phyloP scores from a whole-genome alignment of 495 filamentous ascomycete species.

The Xylona heveae region DNA sequence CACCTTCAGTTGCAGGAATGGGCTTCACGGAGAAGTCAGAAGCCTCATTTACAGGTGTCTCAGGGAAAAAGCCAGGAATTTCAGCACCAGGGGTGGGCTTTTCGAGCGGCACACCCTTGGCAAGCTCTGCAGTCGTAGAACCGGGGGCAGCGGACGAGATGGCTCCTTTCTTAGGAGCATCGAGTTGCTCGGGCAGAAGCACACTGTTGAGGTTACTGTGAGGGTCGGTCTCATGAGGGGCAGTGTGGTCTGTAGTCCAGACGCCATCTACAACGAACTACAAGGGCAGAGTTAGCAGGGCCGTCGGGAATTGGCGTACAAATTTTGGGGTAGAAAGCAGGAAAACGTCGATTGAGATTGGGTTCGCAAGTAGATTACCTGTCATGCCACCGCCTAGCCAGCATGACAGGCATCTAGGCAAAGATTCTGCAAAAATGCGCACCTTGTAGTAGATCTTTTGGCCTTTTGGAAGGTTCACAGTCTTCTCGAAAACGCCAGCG shows the following conservation, averaged over 20 bases:
- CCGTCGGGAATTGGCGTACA: neutral
- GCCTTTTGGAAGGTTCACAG: constrained; percentile 40
- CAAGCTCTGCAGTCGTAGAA: constrained; percentile 55
- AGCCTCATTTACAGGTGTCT: constrained; percentile 42
- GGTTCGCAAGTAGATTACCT: neutral
- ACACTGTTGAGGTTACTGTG: constrained; percentile 77
- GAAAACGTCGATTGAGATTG: neutral
- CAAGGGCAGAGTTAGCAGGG: constrained; percentile 3
- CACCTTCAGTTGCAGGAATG: constrained; percentile 55
- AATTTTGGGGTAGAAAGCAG: constrained; percentile 1
- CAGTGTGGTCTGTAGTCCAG: constrained; percentile 64
- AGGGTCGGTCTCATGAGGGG: constrained; percentile 57
- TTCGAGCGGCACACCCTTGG: constrained; percentile 44
- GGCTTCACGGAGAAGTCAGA: constrained; percentile 46
- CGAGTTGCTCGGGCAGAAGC: constrained; percentile 54
- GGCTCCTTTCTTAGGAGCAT: constrained; percentile 19
- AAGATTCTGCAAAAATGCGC: constrained; percentile 13
- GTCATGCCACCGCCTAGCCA: neutral
- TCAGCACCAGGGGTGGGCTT: constrained; percentile 12
- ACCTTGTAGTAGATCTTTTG: constrained; percentile 75
- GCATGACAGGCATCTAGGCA: neutral
- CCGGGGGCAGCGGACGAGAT: constrained; percentile 50
- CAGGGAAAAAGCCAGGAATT: constrained; percentile 61
- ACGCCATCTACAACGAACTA: constrained; percentile 83
- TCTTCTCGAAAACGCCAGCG: constrained; percentile 53